A percentile compares a stretch with the other conserved stretches of the same genome.
phyloP scores from a whole-genome alignment of 2,329 filamentous ascomycete genomes.

The Podosphaera aphanis region DNA sequence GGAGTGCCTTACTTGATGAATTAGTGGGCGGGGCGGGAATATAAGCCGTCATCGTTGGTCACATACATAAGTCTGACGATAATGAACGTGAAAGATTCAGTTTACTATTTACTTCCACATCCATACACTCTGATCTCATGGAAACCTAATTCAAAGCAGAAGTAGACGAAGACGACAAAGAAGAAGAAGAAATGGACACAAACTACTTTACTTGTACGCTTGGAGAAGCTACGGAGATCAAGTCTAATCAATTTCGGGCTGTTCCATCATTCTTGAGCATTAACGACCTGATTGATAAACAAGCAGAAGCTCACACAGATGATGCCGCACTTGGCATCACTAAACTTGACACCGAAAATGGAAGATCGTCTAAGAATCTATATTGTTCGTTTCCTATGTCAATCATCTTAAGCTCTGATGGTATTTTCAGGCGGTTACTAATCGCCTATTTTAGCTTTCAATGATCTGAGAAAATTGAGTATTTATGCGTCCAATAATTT shows the following conservation, averaged over 20 bases:
- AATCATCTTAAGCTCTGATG: neutral
- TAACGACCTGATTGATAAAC: conserved; percentile 25
- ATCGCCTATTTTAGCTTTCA: neutral
- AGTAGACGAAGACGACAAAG: no score
- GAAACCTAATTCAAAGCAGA: no score
- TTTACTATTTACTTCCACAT: neutral
- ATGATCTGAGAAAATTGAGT: neutral
- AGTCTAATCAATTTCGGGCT: conserved; percentile 20
- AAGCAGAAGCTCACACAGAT: conserved; percentile 15
- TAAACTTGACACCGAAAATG: neutral
- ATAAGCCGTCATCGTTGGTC: no score
- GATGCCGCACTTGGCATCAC: neutral
- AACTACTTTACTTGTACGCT: conserved; percentile 37
- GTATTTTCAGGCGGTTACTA: neutral
- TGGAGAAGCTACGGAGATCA: conserved; percentile 23
- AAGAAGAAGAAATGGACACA: neutral
- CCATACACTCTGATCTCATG: no score
- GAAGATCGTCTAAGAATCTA: neutral
- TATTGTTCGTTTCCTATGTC: neutral
- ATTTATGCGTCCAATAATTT: conserved; percentile 6
- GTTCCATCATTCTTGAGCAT: conserved; percentile 21
- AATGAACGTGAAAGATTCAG: neutral
- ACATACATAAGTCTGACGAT: neutral
- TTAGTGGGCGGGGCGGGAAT: neutral
- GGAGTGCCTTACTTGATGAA: no score